Evolutionary conservation across 768 basidiomycete species (phyloP).

Genomic region (Psilocybe cyanescens): DNA sequence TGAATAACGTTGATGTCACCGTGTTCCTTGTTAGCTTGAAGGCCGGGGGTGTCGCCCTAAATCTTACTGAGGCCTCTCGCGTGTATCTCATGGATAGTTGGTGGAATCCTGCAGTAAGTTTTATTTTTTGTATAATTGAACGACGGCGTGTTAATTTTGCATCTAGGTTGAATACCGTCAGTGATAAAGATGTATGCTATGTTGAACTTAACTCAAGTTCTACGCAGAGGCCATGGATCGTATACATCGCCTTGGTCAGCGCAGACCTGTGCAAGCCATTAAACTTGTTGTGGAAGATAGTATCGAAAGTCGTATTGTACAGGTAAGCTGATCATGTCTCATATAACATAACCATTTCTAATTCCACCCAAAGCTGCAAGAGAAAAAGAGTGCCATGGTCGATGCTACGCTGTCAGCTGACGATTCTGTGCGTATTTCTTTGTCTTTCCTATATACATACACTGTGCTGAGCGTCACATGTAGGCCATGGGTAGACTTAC

Average conservation of each 20-base stretch:
- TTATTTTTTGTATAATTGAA: not conserved
- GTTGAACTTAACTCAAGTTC: not conserved
- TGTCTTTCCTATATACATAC: not conserved
- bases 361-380: slow-evolving; percentile 65
- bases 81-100: slow-evolving; percentile 98
- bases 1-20: slow-evolving; percentile 92
- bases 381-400: slow-evolving; percentile 96
- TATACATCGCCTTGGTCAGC: slow-evolving; percentile 95
- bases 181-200: slow-evolving; percentile 28
- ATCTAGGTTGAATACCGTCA: slow-evolving; percentile 76
- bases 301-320: slow-evolving; percentile 94
- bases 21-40: slow-evolving; percentile 98
- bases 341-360: not conserved
- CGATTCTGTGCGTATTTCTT: slow-evolving; percentile 59
- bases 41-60: slow-evolving; percentile 93
- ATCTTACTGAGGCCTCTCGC: slow-evolving; percentile 88
- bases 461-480: slow-evolving; percentile 11
- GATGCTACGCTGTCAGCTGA: slow-evolving; percentile 85
- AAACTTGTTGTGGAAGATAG: slow-evolving; percentile 96
- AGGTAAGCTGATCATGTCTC: slow-evolving; percentile 41
- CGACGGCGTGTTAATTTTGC: not conserved
- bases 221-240: slow-evolving; percentile 92
- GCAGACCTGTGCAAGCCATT: slow-evolving; percentile 89
- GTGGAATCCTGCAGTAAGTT: slow-evolving; percentile 94
- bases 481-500: slow-evolving; percentile 94